Percentiles rank a stretch among this genome's conserved stretches.
Conservation (phyloP, 352 stramenopile genomes). For the Peronospora belbahrii region DNA sequence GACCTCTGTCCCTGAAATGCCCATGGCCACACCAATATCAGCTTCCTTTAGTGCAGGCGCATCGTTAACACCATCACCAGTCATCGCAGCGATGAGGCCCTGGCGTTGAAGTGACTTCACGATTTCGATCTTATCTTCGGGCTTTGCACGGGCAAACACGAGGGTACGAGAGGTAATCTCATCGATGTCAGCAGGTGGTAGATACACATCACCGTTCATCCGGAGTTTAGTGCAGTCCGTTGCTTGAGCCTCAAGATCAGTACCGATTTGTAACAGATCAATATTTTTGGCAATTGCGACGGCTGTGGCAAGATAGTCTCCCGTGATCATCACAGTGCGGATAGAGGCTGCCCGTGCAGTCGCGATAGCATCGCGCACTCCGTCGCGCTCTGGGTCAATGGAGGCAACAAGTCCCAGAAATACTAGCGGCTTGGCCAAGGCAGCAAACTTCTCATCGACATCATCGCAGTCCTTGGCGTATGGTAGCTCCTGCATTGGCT, state of each 20-base stretch:
- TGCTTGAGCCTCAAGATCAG: constrained; percentile 47
- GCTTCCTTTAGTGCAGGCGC: constrained; percentile 93
- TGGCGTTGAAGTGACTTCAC: constrained; percentile 91
- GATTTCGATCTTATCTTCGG: constrained; percentile 94
- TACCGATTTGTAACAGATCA: constrained; percentile 82
- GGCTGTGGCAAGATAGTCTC: constrained; percentile 93
- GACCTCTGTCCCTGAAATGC: constrained; percentile 94
- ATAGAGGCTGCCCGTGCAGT: constrained; percentile 39
- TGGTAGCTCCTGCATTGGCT: constrained; percentile 42
- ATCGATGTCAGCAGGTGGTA: constrained; percentile 77
- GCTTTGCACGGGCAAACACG: constrained; percentile 94
- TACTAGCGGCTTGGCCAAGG: constrained; percentile 65
- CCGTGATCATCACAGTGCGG: constrained; percentile 90
- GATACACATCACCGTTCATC: constrained; percentile 41
- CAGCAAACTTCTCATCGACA: constrained; percentile 61
- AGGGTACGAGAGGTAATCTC: constrained; percentile 65
- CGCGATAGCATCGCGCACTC: constrained; percentile 48
- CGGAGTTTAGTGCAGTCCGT: constrained; percentile 66
- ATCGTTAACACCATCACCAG: constrained; percentile 97
- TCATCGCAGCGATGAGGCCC: constrained; percentile 91
- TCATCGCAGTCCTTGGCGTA: constrained; percentile 40
- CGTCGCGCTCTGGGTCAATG: constrained; percentile 71
- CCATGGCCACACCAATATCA: constrained; percentile 97
- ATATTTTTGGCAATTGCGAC: constrained; percentile 91
- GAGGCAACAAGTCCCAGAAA: constrained; percentile 92